Base-by-base conservation (phyloP, 495 filamentous ascomycete species). In the Evernia prunastri region DNA sequence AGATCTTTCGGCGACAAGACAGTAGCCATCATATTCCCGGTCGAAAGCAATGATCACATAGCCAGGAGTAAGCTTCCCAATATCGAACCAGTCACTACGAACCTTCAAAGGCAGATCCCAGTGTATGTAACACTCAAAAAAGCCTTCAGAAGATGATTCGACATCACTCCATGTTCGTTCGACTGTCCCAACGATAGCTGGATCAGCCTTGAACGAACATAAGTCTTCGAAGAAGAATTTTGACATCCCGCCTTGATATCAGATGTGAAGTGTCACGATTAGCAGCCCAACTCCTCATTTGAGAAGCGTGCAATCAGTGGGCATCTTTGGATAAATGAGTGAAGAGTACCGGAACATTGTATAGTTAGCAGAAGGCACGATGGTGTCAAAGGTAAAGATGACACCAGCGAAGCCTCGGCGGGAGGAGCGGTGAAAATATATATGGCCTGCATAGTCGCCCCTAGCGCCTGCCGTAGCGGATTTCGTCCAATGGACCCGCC, bases 1-100 rank as follows among this genome's bases (percentile, higher is more conserved):
- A 59, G 78, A 77, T 31, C 72, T 72, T 67, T 79, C 80, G 42
- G 74, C 72, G 10, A 82, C 62, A 33, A 82, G 73, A 25, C 73
- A 68, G 56, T 45, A 67, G 36, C 64, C 73, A 59, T 68, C 68
- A 7, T 59, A 63, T 17, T 40, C 63, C 36, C 72, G 60, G 8
- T 47, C 20, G 67, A 75, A 72, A 33, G 54, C 35, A 60, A 81
- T 65, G 51, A 79, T 67, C 39, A 76, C 64, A 73, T 76, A 76
- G 39, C 72, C 73, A 39, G 40, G 40, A 49, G 57, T n/a, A 23
- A 60, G 58, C 63, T 36, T 58, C 18, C 36, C 66, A 5, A 65
- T 9, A n/a, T 39, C 39, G 20, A 60, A 63, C 59, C 49, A 68
- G 27, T 20, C 47, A 45, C 40, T 49, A 33, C 60, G 49, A 60